These are phyloP conservation scores for Telfairia occidentalis DNA, from an alignment of 331 rosid species.

Conservation along the genomic window DNA sequence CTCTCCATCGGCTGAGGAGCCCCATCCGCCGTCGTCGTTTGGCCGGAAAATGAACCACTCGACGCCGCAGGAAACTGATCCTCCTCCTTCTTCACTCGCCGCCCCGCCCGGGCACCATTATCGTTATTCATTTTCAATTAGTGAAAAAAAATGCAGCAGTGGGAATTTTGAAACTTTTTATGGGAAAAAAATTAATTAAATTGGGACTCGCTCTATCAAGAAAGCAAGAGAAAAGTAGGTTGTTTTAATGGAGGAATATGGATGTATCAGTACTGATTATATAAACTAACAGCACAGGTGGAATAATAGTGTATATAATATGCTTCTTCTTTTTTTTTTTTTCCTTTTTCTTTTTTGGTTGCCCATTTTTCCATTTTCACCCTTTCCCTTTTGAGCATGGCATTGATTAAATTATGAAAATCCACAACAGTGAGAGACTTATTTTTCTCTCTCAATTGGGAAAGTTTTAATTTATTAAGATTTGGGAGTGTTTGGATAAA, in stretches of 20 bases:
- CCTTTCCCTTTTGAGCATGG: constrained; percentile 3
- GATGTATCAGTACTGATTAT: background rate
- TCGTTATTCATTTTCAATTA: no score
- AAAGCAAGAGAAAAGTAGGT: background rate
- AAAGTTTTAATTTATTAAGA: background rate
- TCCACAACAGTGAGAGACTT: background rate
- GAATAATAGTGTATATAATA: background rate
- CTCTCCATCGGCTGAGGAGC: constrained; percentile 52
- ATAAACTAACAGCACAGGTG: background rate
- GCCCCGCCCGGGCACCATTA: no score
- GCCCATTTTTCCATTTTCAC: background rate
- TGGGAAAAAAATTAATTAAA: no score
- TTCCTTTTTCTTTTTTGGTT: background rate
- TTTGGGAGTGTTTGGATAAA: no score
- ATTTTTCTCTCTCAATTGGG: background rate
- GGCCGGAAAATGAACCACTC: constrained; percentile 14
- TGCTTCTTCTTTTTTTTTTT: no score
- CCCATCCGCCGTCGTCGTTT: background rate
- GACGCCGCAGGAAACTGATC: constrained; percentile 28
- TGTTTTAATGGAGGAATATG: background rate
- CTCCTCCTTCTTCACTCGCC: constrained; percentile 41
- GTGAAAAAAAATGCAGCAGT: no score
- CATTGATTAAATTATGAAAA: background rate
- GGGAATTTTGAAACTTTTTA: no score
- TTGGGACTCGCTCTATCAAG: background rate